phyloP scores from a whole-genome alignment of 2,329 filamentous ascomycete species.

The Chrysosporium queenslandicum region DNA sequence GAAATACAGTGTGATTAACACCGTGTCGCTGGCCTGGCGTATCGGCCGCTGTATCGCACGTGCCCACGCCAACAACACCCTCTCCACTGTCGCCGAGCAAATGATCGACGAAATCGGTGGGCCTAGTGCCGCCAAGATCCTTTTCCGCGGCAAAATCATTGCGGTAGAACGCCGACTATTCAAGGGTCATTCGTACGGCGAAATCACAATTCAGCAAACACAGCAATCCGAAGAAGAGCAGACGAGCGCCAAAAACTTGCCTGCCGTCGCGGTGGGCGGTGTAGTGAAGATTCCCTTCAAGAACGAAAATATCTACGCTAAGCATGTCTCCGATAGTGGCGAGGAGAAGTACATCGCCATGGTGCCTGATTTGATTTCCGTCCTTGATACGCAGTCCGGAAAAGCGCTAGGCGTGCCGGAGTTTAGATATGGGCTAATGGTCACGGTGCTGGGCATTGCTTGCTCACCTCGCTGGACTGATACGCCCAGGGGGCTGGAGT shows the following conservation, averaged over 20 bases:
- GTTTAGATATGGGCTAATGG: constrained; percentile 45
- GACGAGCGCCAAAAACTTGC: constrained; percentile 10
- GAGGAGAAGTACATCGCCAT: constrained; percentile 35
- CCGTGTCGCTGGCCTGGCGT: constrained; percentile 37
- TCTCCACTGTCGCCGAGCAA: constrained; percentile 47
- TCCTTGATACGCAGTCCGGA: constrained; percentile 49
- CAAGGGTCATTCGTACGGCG: constrained; percentile 51
- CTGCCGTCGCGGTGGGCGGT: constrained; percentile 14
- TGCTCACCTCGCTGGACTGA: constrained; percentile 47
- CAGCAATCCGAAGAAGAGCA: constrained; percentile 31
- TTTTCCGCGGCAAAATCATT: constrained; percentile 57
- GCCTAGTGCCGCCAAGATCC: constrained; percentile 42
- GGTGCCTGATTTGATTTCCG: constrained; percentile 48
- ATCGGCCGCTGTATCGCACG: constrained; percentile 52
- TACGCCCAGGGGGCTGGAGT: constrained; percentile 40
- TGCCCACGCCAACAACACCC: constrained; percentile 41
- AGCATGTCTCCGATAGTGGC: constrained; percentile 27
- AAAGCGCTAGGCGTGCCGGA: constrained; percentile 48
- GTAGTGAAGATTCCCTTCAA: constrained; percentile 52
- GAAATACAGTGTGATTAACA: constrained; percentile 33
- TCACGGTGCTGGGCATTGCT: constrained; percentile 46
- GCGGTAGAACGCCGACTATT: constrained; percentile 46
- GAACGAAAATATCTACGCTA: constrained; percentile 61
- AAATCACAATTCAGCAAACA: constrained; percentile 46
- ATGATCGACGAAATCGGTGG: constrained; percentile 53